A percentile compares a stretch with the other conserved stretches of the same genome.
Evolutionary conservation across 768 basidiomycete genomes (phyloP).

Genomic region (Amanita pseudoporphyria): DNA sequence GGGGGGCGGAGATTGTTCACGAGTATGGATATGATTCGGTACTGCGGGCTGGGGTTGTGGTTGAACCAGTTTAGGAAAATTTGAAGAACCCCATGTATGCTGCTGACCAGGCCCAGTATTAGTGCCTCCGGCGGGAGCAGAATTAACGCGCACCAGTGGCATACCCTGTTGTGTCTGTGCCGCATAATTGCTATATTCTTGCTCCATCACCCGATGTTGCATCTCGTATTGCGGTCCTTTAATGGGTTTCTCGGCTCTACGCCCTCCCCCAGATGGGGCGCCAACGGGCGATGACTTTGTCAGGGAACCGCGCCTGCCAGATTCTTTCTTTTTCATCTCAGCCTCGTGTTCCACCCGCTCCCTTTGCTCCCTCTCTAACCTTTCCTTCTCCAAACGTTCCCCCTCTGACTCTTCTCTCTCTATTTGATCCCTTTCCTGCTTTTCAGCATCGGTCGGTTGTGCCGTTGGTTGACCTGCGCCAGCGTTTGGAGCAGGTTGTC

Average conservation of each 20-base stretch:
- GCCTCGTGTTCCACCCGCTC: constrained; percentile 37
- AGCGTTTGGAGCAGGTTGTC: constrained; percentile 16
- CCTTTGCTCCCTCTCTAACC: constrained; percentile 29
- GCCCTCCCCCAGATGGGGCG: constrained; percentile 36
- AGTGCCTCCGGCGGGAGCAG: constrained; percentile 14
- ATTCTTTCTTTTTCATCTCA: constrained; percentile 47
- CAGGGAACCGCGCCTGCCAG: constrained; percentile 46
- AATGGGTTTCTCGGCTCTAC: constrained; percentile 80
- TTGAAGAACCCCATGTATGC: constrained; percentile 21
- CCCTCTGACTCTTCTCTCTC: constrained; percentile 36
- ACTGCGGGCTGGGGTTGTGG: constrained; percentile 20
- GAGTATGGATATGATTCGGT: constrained; percentile 29
- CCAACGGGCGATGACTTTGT: constrained; percentile 48
- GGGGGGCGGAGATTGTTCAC: constrained; percentile 26
- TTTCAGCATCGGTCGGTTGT: constrained; percentile 22
- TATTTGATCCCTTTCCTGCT: constrained; percentile 29
- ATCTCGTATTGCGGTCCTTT: constrained; percentile 88
- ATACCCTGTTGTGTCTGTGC: constrained; percentile 24
- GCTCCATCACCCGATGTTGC: constrained; percentile 89
- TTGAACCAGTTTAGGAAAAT: constrained; percentile 15
- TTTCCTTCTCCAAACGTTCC: constrained; percentile 33
- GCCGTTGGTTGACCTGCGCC: constrained; percentile 17
- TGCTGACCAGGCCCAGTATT: constrained; percentile 18
- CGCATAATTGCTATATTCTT: constrained; percentile 58
- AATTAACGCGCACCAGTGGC: constrained; percentile 16